A percentile compares a stretch with the other conserved stretches of the same genome.
Evolutionary conservation across 257 asterid species (phyloP).

Genomic region (Solanum raphanifolium): DNA sequence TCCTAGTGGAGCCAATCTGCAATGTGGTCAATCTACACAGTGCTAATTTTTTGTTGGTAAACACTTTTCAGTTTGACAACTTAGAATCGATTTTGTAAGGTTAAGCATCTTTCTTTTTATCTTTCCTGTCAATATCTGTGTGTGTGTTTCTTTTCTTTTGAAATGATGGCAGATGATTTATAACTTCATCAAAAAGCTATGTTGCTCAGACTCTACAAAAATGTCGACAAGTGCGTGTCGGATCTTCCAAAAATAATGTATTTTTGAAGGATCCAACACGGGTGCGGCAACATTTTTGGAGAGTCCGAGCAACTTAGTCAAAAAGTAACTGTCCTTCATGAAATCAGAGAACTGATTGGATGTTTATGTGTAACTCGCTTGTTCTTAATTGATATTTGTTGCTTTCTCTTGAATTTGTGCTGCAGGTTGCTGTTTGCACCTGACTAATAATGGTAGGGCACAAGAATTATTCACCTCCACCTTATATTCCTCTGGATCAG

Average conservation of each 20-base stretch:
- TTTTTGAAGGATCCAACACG: too few relatives aligned
- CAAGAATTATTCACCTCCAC: slow-evolving; percentile 62
- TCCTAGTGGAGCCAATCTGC: not conserved
- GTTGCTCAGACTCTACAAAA: too few relatives aligned
- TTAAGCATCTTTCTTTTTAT: not conserved
- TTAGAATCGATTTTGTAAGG: not conserved
- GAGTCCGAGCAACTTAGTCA: too few relatives aligned
- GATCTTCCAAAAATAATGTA: too few relatives aligned
- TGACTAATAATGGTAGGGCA: slow-evolving; percentile 29
- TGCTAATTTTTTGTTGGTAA: not conserved
- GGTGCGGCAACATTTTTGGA: too few relatives aligned
- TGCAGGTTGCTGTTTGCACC: not conserved
- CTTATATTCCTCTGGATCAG: slow-evolving; percentile 62
- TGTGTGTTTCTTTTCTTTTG: not conserved
- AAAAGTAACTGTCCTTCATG: not conserved
- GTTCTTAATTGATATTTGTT: not conserved
- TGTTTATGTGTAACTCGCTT: not conserved
- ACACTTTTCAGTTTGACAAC: not conserved
- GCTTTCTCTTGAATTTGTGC: not conserved
- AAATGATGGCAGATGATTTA: not conserved
- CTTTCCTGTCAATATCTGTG: not conserved
- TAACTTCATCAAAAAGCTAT: not conserved
- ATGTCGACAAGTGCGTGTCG: too few relatives aligned
- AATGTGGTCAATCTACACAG: not conserved
- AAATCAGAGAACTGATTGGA: not conserved